Percentiles rank a stretch among this genome's conserved stretches.
Evolutionary conservation across 495 filamentous ascomycete genomes (phyloP).

Genomic region (Podospora anserina): DNA sequence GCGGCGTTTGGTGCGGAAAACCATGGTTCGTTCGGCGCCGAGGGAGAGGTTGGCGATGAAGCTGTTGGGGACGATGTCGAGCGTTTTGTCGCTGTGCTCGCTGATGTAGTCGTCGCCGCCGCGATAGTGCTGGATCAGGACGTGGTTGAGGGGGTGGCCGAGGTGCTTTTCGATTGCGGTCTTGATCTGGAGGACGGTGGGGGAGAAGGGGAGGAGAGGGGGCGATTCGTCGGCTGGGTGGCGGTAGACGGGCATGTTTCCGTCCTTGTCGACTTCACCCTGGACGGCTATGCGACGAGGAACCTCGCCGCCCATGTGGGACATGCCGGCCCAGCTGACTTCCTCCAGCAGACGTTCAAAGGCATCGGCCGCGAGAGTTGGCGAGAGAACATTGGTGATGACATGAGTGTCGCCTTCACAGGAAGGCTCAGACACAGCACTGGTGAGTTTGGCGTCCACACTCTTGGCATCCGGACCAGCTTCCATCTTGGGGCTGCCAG

Average conservation of each 20-base stretch:
- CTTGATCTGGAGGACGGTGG: slow-evolving; percentile 66
- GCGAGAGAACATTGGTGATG: slow-evolving; percentile 62
- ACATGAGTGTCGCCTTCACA: slow-evolving; percentile 80
- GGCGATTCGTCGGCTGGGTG: slow-evolving; percentile 92
- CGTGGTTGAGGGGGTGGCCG: slow-evolving; percentile 85
- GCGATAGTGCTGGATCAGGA: slow-evolving; percentile 89
- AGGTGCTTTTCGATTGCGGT: slow-evolving; percentile 62
- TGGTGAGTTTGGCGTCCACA: slow-evolving; percentile 6
- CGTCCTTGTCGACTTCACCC: slow-evolving; percentile 66
- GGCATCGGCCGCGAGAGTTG: slow-evolving; percentile 49
- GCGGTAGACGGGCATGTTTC: slow-evolving; percentile 84
- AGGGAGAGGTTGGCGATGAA: slow-evolving; percentile 90
- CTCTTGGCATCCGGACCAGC: slow-evolving; percentile 8
- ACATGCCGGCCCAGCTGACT: slow-evolving; percentile 89
- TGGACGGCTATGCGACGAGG: slow-evolving; percentile 92
- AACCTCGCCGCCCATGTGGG: slow-evolving; percentile 85
- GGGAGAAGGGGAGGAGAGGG: slow-evolving; percentile 69
- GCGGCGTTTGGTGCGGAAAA: slow-evolving; percentile 75
- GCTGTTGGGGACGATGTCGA: slow-evolving; percentile 79
- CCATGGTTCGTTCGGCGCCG: slow-evolving; percentile 88
- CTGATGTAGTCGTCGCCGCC: slow-evolving; percentile 90
- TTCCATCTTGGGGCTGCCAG: background rate
- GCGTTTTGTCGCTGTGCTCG: slow-evolving; percentile 94
- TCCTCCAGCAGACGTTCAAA: slow-evolving; percentile 73
- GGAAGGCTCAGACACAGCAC: slow-evolving; percentile 31